A percentile compares a stretch with the other conserved stretches of the same genome.
These are phyloP conservation scores for Fulvia fulva DNA, from an alignment of 2,329 filamentous ascomycete genomes.

Conservation along the genomic window DNA sequence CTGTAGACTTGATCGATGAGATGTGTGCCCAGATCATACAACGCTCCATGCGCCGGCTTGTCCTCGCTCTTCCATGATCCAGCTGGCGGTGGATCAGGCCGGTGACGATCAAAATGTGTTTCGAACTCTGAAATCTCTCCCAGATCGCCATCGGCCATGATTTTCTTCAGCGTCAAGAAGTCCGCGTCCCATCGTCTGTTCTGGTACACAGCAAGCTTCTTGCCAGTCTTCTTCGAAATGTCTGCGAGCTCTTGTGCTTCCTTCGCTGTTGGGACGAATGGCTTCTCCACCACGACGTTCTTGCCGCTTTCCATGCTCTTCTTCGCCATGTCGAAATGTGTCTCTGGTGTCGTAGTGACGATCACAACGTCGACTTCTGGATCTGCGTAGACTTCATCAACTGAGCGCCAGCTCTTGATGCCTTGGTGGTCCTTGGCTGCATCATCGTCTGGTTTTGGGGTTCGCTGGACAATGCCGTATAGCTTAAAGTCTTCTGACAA, in stretches of 20 bases:
- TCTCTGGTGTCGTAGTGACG: conserved; percentile 67
- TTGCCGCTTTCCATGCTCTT: conserved; percentile 65
- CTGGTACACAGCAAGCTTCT: conserved; percentile 46
- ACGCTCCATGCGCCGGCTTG: conserved; percentile 61
- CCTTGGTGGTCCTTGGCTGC: conserved; percentile 65
- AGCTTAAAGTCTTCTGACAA: conserved; percentile 60
- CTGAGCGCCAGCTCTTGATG: conserved; percentile 60
- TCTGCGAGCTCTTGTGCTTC: conserved; percentile 61
- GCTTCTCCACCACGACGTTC: conserved; percentile 78
- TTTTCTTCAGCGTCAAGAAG: conserved; percentile 64
- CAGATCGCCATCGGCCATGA: conserved; percentile 57
- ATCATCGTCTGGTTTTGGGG: conserved; percentile 60
- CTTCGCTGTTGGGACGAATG: conserved; percentile 67
- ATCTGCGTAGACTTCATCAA: conserved; percentile 63
- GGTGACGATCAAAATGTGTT: conserved; percentile 75
- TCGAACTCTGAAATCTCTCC: conserved; percentile 75
- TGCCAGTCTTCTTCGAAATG: conserved; percentile 37
- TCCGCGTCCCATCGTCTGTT: conserved; percentile 74
- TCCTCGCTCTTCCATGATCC: conserved; percentile 64
- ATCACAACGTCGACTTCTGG: conserved; percentile 64
- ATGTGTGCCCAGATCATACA: conserved; percentile 74
- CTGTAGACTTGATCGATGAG: conserved; percentile 70
- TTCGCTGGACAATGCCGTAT: conserved; percentile 72
- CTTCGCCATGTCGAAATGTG: conserved; percentile 64
- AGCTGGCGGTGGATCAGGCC: conserved; percentile 48